These are phyloP conservation scores for Boletus sp. DNA, from an alignment of 768 basidiomycete species.

Conservation along the genomic window DNA sequence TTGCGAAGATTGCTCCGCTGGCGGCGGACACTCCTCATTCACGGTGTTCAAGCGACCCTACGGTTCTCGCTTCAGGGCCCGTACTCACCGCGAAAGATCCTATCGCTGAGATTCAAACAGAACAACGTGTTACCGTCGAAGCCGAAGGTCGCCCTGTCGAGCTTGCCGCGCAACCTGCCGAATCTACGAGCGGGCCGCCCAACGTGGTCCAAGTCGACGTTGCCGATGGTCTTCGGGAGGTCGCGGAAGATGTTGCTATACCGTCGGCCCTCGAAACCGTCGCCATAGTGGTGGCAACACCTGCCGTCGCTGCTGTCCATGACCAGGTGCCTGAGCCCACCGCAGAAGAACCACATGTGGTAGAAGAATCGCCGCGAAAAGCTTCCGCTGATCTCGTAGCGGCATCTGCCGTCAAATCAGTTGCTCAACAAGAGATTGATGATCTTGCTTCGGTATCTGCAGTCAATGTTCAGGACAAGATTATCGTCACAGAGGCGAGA, in stretches of 20 bases:
- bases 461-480: background rate
- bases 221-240: constrained; percentile 4
- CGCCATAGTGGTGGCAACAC: background rate
- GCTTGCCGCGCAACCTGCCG: background rate
- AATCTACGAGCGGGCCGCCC: background rate
- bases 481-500: constrained; percentile 10
- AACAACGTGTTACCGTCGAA: background rate
- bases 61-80: background rate
- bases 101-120: background rate
- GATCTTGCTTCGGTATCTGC: background rate
- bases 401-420: constrained; percentile 10
- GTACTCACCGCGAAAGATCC: background rate
- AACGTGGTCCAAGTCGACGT: constrained; percentile 2
- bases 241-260: constrained; percentile 2
- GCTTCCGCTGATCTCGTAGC: constrained; percentile 1
- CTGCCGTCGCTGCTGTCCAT: background rate
- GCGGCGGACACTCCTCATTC: background rate
- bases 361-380: constrained; percentile 4
- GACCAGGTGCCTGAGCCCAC: background rate
- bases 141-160: background rate
- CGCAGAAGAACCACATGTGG: constrained; percentile 2
- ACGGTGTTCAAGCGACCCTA: background rate
- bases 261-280: background rate
- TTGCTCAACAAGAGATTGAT: background rate
- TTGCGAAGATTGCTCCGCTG: background rate